These are phyloP conservation scores for Hanseniaspora lindneri DNA, from an alignment of 805 yeast species.

Conservation along the genomic window DNA sequence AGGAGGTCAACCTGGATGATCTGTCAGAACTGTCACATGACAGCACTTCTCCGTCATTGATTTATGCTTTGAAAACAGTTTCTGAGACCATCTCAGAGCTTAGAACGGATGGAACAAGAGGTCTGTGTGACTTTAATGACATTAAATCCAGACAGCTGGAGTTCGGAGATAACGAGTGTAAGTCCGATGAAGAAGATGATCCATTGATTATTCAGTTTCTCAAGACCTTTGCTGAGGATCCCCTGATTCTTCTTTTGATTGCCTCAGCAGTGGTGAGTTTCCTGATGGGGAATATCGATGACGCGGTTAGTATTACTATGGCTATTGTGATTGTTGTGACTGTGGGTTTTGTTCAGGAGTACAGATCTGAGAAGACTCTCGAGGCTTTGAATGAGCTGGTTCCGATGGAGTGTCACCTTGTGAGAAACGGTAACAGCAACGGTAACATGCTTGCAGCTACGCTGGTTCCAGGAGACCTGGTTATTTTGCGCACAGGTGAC, in stretches of 20 bases:
- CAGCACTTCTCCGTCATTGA: slow-evolving; percentile 44
- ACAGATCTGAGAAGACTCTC: slow-evolving; percentile 84
- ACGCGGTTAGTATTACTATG: slow-evolving; percentile 83
- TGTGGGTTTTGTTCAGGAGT: slow-evolving; percentile 96
- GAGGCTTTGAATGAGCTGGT: slow-evolving; percentile 87
- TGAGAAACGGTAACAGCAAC: slow-evolving; percentile 66
- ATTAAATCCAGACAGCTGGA: slow-evolving; percentile 55
- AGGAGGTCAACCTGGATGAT: neutral
- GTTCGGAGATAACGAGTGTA: slow-evolving; percentile 74
- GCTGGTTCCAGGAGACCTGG: slow-evolving; percentile 92
- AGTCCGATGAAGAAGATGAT: slow-evolving; percentile 54
- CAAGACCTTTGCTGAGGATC: slow-evolving; percentile 77
- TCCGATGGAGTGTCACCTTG: slow-evolving; percentile 91
- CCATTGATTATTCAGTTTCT: slow-evolving; percentile 54
- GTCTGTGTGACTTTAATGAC: slow-evolving; percentile 60
- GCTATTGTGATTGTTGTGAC: slow-evolving; percentile 89
- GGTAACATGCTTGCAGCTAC: slow-evolving; percentile 66
- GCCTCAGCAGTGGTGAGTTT: slow-evolving; percentile 83
- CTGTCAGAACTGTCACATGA: slow-evolving; percentile 22
- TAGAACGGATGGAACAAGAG: slow-evolving; percentile 47
- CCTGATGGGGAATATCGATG: slow-evolving; percentile 91
- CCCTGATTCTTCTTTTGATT: slow-evolving; percentile 72
- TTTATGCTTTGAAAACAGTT: slow-evolving; percentile 47
- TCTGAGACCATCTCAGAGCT: slow-evolving; percentile 56
- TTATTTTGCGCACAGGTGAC: slow-evolving; percentile 83